phyloP scores from a whole-genome alignment of 352 stramenopile genomes.

The Phytophthora podocarpi region DNA sequence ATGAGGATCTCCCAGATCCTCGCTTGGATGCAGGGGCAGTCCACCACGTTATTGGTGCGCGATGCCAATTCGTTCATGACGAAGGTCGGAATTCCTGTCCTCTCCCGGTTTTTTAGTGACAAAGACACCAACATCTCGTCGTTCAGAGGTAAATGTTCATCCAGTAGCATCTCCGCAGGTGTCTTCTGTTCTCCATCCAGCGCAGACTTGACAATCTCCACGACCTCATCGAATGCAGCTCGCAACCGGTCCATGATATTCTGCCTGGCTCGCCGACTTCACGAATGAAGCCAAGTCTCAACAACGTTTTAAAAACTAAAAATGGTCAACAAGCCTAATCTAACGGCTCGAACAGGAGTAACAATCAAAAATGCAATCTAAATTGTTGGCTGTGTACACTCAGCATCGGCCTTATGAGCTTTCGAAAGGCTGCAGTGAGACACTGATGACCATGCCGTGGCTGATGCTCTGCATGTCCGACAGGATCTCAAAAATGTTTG shows the following conservation, averaged over 20 bases:
- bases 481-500: slow-evolving; percentile 81
- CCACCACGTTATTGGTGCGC: slow-evolving; percentile 72
- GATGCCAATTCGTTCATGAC: slow-evolving; percentile 68
- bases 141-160: slow-evolving; percentile 64
- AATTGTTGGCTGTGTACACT: slow-evolving; percentile 18
- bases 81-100: slow-evolving; percentile 50
- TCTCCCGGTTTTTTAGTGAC: slow-evolving; percentile 39
- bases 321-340: not conserved
- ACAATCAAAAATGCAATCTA: slow-evolving; percentile 31
- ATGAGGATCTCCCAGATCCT: slow-evolving; percentile 77
- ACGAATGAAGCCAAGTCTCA: slow-evolving; percentile 1
- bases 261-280: not conserved
- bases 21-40: slow-evolving; percentile 74
- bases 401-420: slow-evolving; percentile 50
- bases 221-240: slow-evolving; percentile 62
- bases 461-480: slow-evolving; percentile 76
- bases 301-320: slow-evolving; percentile 8
- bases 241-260: slow-evolving; percentile 59
- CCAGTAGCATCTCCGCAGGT: slow-evolving; percentile 64
- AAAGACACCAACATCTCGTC: slow-evolving; percentile 52
- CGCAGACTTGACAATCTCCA: slow-evolving; percentile 64
- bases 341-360: not conserved
- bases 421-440: slow-evolving; percentile 66
- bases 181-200: slow-evolving; percentile 62
- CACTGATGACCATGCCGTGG: slow-evolving; percentile 57